Evolutionary conservation across 2,329 filamentous ascomycete genomes (phyloP).

Genomic region (Apiospora arundinis): DNA sequence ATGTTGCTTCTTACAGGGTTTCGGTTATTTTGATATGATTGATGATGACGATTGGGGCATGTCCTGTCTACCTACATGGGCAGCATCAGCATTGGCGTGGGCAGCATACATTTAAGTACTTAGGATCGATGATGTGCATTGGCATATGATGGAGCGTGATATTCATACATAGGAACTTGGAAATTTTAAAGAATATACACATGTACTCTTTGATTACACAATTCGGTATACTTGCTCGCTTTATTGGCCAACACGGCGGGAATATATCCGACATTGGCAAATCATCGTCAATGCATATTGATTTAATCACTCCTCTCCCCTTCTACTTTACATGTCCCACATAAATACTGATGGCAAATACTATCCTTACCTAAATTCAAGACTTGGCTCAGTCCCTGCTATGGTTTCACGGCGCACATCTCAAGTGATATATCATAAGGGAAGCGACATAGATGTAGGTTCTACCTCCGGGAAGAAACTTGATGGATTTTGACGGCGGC

Average conservation of each 20-base stretch:
- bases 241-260: not conserved
- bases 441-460: too few relatives aligned
- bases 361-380: too few relatives aligned
- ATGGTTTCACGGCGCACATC: too few relatives aligned
- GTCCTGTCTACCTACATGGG: not conserved
- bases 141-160: not conserved
- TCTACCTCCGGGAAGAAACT: too few relatives aligned
- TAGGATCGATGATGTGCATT: not conserved
- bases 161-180: not conserved
- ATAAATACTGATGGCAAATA: too few relatives aligned
- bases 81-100: not conserved
- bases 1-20: not conserved
- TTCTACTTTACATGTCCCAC: too few relatives aligned
- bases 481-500: too few relatives aligned
- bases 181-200: not conserved
- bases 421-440: too few relatives aligned
- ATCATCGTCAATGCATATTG: too few relatives aligned
- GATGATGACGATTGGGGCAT: not conserved
- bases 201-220: not conserved
- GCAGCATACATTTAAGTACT: not conserved
- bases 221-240: not conserved
- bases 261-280: not conserved
- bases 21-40: not conserved
- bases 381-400: too few relatives aligned
- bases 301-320: too few relatives aligned